Conservation (phyloP, 495 filamentous ascomycete species). For the Neurospora sp. region DNA sequence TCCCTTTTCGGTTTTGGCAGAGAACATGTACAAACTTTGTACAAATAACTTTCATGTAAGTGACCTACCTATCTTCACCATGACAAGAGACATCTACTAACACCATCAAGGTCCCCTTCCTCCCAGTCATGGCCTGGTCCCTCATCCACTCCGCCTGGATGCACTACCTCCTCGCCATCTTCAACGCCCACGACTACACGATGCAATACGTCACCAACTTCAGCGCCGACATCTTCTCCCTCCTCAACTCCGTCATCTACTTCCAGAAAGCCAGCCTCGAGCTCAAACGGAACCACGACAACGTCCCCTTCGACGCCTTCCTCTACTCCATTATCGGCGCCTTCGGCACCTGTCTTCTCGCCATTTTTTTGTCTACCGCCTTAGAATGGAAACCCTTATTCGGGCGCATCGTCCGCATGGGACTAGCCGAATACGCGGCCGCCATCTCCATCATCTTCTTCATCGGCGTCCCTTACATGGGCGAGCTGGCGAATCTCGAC, state of each 20-base stretch:
- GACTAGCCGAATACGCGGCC: conserved; percentile 57
- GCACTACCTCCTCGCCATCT: conserved; percentile 57
- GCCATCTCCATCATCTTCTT: conserved; percentile 62
- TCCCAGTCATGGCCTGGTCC: conserved; percentile 68
- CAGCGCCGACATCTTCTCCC: conserved; percentile 60
- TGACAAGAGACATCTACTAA: too few relatives aligned
- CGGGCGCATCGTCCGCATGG: conserved; percentile 56
- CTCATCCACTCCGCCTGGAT: conserved; percentile 63
- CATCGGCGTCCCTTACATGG: conserved; percentile 57
- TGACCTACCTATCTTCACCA: too few relatives aligned
- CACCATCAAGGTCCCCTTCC: conserved; percentile 45
- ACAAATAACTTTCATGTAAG: conserved; percentile 45
- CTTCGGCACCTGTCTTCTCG: conserved; percentile 57
- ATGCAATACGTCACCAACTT: conserved; percentile 71
- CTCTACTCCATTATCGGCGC: conserved; percentile 62
- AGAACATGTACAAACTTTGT: conserved; percentile 58
- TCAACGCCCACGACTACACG: conserved; percentile 69
- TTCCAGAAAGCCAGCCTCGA: conserved; percentile 68
- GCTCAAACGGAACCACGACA: conserved; percentile 49
- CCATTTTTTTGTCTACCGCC: conserved; percentile 54
- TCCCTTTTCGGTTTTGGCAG: conserved; percentile 62
- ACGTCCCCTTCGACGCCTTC: conserved; percentile 56
- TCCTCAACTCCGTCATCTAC: conserved; percentile 65
- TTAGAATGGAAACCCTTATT: conserved; percentile 57
- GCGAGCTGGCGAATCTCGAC: conserved; percentile 51